Evolutionary conservation across 805 yeast species (phyloP), one percentile per base, ranked within the genome.

Genomic region (Yamadazyma laniorum): DNA sequence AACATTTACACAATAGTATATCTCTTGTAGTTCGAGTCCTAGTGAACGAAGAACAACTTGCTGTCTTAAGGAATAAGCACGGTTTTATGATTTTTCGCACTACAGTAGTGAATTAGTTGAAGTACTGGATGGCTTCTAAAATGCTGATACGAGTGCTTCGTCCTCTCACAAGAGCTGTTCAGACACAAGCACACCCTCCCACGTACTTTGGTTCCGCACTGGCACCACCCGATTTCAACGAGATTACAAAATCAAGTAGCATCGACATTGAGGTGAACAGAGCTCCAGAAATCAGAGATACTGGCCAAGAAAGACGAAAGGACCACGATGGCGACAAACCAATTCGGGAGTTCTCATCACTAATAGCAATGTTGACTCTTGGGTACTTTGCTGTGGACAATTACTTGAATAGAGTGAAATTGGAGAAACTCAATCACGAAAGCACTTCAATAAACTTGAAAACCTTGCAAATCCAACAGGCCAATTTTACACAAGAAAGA

Each of bases 351-450:
- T 31, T 74, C 3, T 59, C 72, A 0, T 46, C 71, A 3, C 54
- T 73, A 16, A 27, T 75, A 2, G 70, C 76, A 2, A 65, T 74
- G 50, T 43, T 64, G 5, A 59, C 72, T 6, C 48, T 77, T 34
- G 58, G 73, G 1, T 77, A 70, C 48, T 56, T 77, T 35, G 78
- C 82, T 1, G 42, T 76, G 6, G 82, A 77, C 46, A 75, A 72
- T 49, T 77, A 77, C 50, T 51, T 60, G 11, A 58, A 59, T 8
- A 56, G 79, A 18, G 48, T 66, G 12, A 57, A 53, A 32, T 48
- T 74, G 39, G 75, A 52, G 31, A 65, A 66, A 43, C 34, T 54
- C 4, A 51, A 52, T 27, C 53, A 48, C 16, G 72, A 67, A 41
- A 53, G 66, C 16, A 54, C 65, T 3, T 62, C 70, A 15, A 57